Evolutionary conservation across 768 basidiomycete genomes (phyloP).

Genomic region (Amanita jacksonii): DNA sequence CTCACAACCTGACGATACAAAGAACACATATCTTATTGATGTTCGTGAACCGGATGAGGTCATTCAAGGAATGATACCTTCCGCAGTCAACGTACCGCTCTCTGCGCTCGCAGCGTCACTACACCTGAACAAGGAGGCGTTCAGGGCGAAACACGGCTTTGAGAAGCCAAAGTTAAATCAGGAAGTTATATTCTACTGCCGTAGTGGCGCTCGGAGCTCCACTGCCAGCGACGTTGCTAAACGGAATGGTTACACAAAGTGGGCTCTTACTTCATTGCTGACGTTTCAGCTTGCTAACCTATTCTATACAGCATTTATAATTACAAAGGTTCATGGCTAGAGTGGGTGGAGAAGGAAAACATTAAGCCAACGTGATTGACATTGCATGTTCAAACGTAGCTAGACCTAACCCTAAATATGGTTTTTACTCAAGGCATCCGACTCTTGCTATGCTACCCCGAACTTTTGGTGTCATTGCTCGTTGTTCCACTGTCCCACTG

Average conservation of each 20-base stretch:
- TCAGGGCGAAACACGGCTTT: slow-evolving; percentile 60
- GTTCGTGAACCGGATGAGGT: slow-evolving; percentile 94
- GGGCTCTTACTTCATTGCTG: slow-evolving; percentile 16
- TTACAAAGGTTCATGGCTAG: slow-evolving; percentile 83
- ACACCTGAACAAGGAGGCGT: slow-evolving; percentile 41
- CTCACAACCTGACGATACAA: slow-evolving; percentile 5
- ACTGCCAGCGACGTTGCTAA: slow-evolving; percentile 77
- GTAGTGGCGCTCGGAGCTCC: slow-evolving; percentile 77
- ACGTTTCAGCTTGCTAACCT: not conserved
- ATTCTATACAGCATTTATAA: slow-evolving; percentile 44
- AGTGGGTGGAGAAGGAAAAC: slow-evolving; percentile 60
- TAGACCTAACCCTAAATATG: slow-evolving; percentile 20
- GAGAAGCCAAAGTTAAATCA: slow-evolving; percentile 62
- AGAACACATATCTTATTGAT: slow-evolving; percentile 74
- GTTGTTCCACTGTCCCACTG: slow-evolving; percentile 15
- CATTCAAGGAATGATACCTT: slow-evolving; percentile 86
- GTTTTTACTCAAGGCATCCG: slow-evolving; percentile 2
- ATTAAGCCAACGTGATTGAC: slow-evolving; percentile 15
- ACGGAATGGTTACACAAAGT: slow-evolving; percentile 78
- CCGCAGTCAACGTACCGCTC: slow-evolving; percentile 83
- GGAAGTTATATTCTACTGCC: slow-evolving; percentile 83
- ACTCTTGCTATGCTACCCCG: slow-evolving; percentile 18
- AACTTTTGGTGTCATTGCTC: slow-evolving; percentile 18
- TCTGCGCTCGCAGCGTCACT: slow-evolving; percentile 65
- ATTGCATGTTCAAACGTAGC: not conserved